phyloP scores from a whole-genome alignment of 805 yeast species.

The Metschnikowia bowlesiae region DNA sequence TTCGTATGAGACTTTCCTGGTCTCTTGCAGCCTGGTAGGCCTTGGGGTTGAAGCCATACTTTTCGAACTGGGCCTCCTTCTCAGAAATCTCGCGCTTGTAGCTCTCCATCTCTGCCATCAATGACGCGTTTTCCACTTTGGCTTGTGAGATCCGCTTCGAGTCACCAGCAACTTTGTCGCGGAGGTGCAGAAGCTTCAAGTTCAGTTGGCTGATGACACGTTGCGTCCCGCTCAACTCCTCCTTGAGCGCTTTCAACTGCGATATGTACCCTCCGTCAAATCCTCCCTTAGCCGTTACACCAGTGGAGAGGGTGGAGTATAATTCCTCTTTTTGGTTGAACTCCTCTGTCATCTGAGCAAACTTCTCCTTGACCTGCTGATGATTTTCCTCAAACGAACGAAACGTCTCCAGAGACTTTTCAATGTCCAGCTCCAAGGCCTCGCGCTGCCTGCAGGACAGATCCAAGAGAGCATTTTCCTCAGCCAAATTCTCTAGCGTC shows the following conservation, averaged over 20 bases:
- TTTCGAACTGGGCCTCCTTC: slow-evolving; percentile 40
- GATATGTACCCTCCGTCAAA: slow-evolving; percentile 72
- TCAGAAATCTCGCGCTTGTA: slow-evolving; percentile 35
- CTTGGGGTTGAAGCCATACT: slow-evolving; percentile 55
- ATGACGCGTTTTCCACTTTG: slow-evolving; percentile 39
- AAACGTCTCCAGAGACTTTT: slow-evolving; percentile 34
- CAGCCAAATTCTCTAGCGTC: slow-evolving; percentile 51
- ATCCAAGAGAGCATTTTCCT: slow-evolving; percentile 22
- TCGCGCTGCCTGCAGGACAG: slow-evolving; percentile 24
- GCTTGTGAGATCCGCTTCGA: slow-evolving; percentile 52
- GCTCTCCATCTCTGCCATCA: slow-evolving; percentile 40
- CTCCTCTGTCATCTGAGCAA: slow-evolving; percentile 43
- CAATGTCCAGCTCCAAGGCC: slow-evolving; percentile 34
- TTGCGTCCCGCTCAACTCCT: slow-evolving; percentile 47
- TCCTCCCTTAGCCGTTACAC: slow-evolving; percentile 78
- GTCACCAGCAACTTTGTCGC: slow-evolving; percentile 46
- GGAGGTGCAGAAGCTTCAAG: slow-evolving; percentile 54
- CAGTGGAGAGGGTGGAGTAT: slow-evolving; percentile 76
- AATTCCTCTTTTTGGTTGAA: slow-evolving; percentile 68
- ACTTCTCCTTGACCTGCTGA: slow-evolving; percentile 37
- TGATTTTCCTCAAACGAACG: slow-evolving; percentile 41
- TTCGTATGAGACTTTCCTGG: slow-evolving; percentile 34
- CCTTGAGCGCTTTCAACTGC: slow-evolving; percentile 63
- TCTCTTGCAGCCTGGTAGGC: slow-evolving; percentile 41
- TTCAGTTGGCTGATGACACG: slow-evolving; percentile 56